These are phyloP conservation scores for Brassica napus DNA, from an alignment of 345 rosid species.

Conservation along the genomic window DNA sequence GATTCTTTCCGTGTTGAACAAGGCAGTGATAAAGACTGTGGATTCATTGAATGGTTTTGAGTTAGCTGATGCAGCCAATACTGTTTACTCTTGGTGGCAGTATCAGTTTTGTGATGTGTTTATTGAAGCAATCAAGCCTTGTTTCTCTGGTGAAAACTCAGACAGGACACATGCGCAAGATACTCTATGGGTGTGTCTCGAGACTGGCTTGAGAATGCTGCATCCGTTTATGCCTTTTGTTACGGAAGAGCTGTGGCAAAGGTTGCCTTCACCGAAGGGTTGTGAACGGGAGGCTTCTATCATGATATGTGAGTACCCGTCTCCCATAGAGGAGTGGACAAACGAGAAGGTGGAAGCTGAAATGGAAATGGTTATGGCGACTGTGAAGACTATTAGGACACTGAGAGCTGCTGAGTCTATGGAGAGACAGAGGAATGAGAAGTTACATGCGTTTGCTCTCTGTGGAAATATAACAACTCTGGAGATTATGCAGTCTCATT, in stretches of 20 bases:
- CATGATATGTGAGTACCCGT: conserved; percentile 71
- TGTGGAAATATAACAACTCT: not conserved
- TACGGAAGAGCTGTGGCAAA: conserved; percentile 87
- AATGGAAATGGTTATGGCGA: conserved; percentile 65
- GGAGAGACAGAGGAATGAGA: not conserved
- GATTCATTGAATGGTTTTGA: conserved; percentile 56
- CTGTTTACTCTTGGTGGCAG: conserved; percentile 84
- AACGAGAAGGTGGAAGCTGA: conserved; percentile 61
- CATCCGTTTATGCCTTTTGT: conserved; percentile 92
- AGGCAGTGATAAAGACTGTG: conserved; percentile 58
- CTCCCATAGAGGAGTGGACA: conserved; percentile 58
- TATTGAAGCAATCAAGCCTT: conserved; percentile 79
- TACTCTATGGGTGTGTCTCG: conserved; percentile 71
- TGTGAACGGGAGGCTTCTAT: conserved; percentile 47
- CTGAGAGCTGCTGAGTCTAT: conserved; percentile 38
- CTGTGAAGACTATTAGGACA: conserved; percentile 62
- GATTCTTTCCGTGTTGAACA: conserved; percentile 75
- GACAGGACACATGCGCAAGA: conserved; percentile 42
- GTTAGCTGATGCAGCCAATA: conserved; percentile 65
- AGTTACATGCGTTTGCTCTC: not conserved
- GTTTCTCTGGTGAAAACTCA: conserved; percentile 47
- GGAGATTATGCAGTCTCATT: not conserved
- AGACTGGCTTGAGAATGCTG: conserved; percentile 68
- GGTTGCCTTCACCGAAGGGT: conserved; percentile 42
- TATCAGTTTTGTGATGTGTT: conserved; percentile 86